Conservation (phyloP, 352 stramenopile species). For the Thraustochytrium sp. region DNA sequence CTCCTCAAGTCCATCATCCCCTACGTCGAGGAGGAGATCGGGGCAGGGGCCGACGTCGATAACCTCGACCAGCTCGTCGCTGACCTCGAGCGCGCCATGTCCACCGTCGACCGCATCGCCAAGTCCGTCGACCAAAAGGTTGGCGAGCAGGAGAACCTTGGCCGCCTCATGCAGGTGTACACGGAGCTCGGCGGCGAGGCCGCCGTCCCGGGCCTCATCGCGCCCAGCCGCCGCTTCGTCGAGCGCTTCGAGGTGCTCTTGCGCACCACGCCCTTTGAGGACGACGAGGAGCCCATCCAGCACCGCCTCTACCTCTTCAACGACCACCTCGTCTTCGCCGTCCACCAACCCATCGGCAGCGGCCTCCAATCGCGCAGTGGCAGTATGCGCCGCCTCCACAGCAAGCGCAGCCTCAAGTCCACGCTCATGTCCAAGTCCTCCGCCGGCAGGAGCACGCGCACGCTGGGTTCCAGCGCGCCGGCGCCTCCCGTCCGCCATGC, state of each 20-base stretch:
- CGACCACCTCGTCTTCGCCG: slow-evolving; percentile 36
- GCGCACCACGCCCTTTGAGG: slow-evolving; percentile 13
- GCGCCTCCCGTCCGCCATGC: too few species aligned
- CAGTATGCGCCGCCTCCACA: neutral
- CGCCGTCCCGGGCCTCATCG: slow-evolving; percentile 7
- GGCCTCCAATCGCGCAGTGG: neutral
- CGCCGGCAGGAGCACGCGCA: neutral
- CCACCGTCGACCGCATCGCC: slow-evolving; percentile 45
- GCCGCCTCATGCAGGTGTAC: slow-evolving; percentile 46
- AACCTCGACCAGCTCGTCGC: slow-evolving; percentile 1
- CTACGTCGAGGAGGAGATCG: neutral
- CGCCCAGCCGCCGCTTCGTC: slow-evolving; percentile 23
- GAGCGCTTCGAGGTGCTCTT: slow-evolving; percentile 22
- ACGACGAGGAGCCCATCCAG: neutral
- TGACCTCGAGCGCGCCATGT: slow-evolving; percentile 35
- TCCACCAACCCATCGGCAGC: neutral
- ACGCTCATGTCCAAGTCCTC: neutral
- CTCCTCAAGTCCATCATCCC: slow-evolving; percentile 45
- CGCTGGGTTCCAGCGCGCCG: too few species aligned
- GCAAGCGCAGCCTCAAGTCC: neutral
- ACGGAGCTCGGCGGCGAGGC: slow-evolving; percentile 41
- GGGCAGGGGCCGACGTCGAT: neutral
- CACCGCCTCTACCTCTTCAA: slow-evolving; percentile 27
- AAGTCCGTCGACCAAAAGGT: slow-evolving; percentile 47
- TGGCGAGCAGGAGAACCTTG: slow-evolving; percentile 34